Base-by-base conservation (phyloP, 306 rosid species). In the Ammopiptanthus mongolicus region DNA sequence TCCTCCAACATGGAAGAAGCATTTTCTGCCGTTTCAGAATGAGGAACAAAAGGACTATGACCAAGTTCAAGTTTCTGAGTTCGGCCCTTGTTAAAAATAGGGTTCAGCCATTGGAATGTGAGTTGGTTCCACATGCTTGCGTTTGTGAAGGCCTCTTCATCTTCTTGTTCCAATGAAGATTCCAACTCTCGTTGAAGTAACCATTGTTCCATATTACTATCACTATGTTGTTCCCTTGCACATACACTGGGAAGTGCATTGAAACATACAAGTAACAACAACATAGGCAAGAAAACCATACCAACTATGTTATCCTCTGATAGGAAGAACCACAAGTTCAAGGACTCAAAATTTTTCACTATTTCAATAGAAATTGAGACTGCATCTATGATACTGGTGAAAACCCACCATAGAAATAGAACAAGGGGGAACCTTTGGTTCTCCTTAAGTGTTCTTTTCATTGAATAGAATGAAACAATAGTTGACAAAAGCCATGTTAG, bases 31-130 rank as follows among this genome's bases (percentile, higher is more conserved):
- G 81, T 84, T 56, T 95, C 98, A 44, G 97, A 79, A 33, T 9
- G 84, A 77, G 98, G 96, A 42, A 90, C 81, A 23, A 67, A 28
- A 51, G 98, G 98, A 21, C 91, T 86, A 71, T 91, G 78, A 63
- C 67, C 44, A 76, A 84, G 75, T 22, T 91, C 97, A 51, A 95
- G 91, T 19, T 87, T 90, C 52, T 82, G 87, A 70, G 56, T 12
- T 76, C 94, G 73, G 29, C 97, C 97, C 53, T 56, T 85, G 62
- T 23, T 80, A 5, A 95, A 95, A 66, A 91, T 88, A 0, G 92
- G 92, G 22, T 95, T 95, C 75, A 95, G 48, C 98, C 98, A 94
- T 39, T 73, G 84, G 63, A 91, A 91, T 6, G 96, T 84, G 46
- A 88, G 76, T 33, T 85, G 86, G 68, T 93, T 88, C 97, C 97